These are phyloP conservation scores for Omphalotus olearius DNA, from an alignment of 1,284 basidiomycete species.

Conservation along the genomic window DNA sequence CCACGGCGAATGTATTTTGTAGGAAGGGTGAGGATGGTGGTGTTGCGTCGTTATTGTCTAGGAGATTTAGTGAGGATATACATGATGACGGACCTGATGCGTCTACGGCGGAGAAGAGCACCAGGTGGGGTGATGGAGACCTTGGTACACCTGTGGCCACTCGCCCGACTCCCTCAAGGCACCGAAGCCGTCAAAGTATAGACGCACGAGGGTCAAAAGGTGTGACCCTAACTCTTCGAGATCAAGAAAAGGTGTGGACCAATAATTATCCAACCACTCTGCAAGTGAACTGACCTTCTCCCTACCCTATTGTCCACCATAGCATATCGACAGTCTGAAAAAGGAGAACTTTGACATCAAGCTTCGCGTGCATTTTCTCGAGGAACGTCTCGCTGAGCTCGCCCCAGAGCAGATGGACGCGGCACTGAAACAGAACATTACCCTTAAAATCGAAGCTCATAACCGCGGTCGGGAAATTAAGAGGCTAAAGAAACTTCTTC, in stretches of 20 bases:
- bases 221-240: conserved; percentile 77
- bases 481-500: conserved; percentile 83
- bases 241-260: conserved; percentile 85
- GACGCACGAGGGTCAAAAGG: conserved; percentile 49
- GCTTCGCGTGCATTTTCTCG: conserved; percentile 89
- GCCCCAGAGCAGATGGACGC: conserved; percentile 91
- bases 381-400: conserved; percentile 83
- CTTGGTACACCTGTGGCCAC: conserved; percentile 41
- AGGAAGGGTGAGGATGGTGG: conserved; percentile 17
- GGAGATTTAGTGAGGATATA: conserved; percentile 25
- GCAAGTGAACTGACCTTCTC: background rate
- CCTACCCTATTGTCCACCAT: conserved; percentile 9
- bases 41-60: conserved; percentile 20
- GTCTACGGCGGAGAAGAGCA: conserved; percentile 38
- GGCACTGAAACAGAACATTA: conserved; percentile 90
- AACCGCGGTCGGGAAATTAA: conserved; percentile 91
- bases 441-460: conserved; percentile 90
- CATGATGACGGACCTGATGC: conserved; percentile 40
- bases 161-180: conserved; percentile 11
- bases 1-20: conserved; percentile 22
- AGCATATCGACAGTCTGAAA: conserved; percentile 93
- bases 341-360: conserved; percentile 96
- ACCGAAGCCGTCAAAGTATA: conserved; percentile 29
- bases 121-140: conserved; percentile 40
- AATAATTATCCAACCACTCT: background rate